Conservation (phyloP, 257 asterid genomes). For the Salvia rosmarinus region DNA sequence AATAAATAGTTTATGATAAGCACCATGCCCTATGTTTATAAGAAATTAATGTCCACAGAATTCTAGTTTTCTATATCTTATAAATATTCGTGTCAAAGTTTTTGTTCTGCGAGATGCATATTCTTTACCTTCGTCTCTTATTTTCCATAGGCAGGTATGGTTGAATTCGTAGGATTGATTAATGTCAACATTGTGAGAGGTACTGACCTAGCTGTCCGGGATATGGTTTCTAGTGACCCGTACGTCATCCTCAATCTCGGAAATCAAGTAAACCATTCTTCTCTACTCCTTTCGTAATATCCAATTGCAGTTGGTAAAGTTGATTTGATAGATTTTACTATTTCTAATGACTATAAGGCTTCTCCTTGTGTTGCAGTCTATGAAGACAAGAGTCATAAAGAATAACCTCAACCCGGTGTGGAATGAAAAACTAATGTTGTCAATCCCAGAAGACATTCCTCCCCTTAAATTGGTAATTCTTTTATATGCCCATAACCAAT, state of each 20-base stretch:
- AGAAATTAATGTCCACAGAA: too few relatives aligned
- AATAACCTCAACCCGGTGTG: constrained; percentile 93
- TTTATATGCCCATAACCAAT: not conserved
- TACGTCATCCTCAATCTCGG: constrained; percentile 85
- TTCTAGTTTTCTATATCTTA: not conserved
- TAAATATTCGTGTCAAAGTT: not conserved
- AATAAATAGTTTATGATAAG: constrained; percentile 10
- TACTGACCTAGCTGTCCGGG: constrained; percentile 87
- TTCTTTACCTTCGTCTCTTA: constrained; percentile 33
- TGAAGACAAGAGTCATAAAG: constrained; percentile 87
- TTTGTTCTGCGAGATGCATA: constrained; percentile 12
- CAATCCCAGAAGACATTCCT: constrained; percentile 85
- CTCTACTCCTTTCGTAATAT: constrained; percentile 8
- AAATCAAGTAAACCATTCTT: constrained; percentile 59
- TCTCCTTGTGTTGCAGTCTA: constrained; percentile 50
- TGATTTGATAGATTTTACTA: not conserved
- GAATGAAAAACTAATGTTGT: constrained; percentile 92
- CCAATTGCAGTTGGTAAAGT: not conserved
- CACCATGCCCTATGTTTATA: too few relatives aligned
- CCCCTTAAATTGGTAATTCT: constrained; percentile 77
- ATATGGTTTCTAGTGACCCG: constrained; percentile 87
- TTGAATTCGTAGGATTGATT: constrained; percentile 86
- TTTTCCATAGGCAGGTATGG: constrained; percentile 84
- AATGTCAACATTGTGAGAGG: constrained; percentile 84
- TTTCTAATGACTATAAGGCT: constrained; percentile 1